Conservation (phyloP, 371 early-diverging fungal species). For the Lichtheimia corymbifera region DNA sequence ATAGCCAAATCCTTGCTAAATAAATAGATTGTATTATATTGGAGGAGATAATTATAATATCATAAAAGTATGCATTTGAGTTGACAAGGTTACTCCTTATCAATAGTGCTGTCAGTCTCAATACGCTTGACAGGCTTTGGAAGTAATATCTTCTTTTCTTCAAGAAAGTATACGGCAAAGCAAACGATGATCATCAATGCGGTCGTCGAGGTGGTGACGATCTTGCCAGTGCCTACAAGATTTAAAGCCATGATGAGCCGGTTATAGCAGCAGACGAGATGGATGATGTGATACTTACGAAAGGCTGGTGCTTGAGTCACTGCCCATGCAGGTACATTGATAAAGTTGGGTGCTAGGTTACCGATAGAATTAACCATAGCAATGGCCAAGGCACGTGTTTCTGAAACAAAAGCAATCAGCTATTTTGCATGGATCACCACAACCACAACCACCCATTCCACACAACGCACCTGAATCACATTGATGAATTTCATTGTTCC, state of each 20-base stretch:
- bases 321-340: conserved; percentile 36
- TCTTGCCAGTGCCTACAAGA: conserved; percentile 23
- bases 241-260: no score
- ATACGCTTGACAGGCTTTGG: conserved; percentile 37
- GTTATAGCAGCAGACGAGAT: no score
- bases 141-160: conserved; percentile 27
- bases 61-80: no score
- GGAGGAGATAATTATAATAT: no score
- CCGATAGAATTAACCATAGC: conserved; percentile 46
- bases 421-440: no score
- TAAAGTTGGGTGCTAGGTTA: conserved; percentile 43
- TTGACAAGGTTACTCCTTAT: not conserved
- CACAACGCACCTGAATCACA: conserved; percentile 13
- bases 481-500: conserved; percentile 40
- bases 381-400: conserved; percentile 44
- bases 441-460: no score
- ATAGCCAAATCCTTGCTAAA: no score
- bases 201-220: conserved; percentile 33
- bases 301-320: conserved; percentile 23
- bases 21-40: no score
- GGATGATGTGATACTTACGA: conserved; percentile 1
- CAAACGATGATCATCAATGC: conserved; percentile 30
- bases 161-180: conserved; percentile 15
- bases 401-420: conserved; percentile 14
- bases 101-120: conserved; percentile 17